Conservation (phyloP, 75 land plant species). For the Pinus albicaulis region DNA sequence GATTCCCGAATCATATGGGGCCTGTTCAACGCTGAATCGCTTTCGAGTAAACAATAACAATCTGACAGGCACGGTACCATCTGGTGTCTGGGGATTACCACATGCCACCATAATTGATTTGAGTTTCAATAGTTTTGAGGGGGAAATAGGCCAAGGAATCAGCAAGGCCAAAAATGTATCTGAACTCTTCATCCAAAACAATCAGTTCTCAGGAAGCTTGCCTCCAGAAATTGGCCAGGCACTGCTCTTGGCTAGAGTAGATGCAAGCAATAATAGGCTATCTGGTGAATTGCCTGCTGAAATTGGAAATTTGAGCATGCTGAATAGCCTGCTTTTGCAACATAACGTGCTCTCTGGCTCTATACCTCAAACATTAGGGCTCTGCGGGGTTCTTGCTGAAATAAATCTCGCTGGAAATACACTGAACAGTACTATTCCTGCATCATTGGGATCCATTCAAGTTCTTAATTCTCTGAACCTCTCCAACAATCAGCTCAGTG, state of each 20-base stretch:
- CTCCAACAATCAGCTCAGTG: slow-evolving; percentile 42
- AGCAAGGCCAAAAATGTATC: slow-evolving; percentile 35
- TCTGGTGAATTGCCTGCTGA: slow-evolving; percentile 57
- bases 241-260: slow-evolving; percentile 25
- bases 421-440: slow-evolving; percentile 36
- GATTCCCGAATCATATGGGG: slow-evolving; percentile 35
- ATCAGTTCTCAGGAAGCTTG: slow-evolving; percentile 49
- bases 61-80: slow-evolving; percentile 32
- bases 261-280: slow-evolving; percentile 33
- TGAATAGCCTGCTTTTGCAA: slow-evolving; percentile 34
- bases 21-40: slow-evolving; percentile 28
- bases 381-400: slow-evolving; percentile 23
- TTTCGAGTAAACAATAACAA: slow-evolving; percentile 34
- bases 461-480: slow-evolving; percentile 43
- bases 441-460: slow-evolving; percentile 19
- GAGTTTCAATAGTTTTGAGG: slow-evolving; percentile 19
- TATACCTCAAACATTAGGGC: slow-evolving; percentile 35
- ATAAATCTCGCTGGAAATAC: slow-evolving; percentile 34
- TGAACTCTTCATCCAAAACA: slow-evolving; percentile 24
- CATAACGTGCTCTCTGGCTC: slow-evolving; percentile 34
- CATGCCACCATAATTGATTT: slow-evolving; percentile 18
- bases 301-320: slow-evolving; percentile 45
- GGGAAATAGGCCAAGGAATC: slow-evolving; percentile 29
- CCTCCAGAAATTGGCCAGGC: slow-evolving; percentile 43
- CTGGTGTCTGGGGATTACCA: slow-evolving; percentile 33